phyloP scores from a whole-genome alignment of 495 filamentous ascomycete genomes.

The Parachaetomium inaequale region DNA sequence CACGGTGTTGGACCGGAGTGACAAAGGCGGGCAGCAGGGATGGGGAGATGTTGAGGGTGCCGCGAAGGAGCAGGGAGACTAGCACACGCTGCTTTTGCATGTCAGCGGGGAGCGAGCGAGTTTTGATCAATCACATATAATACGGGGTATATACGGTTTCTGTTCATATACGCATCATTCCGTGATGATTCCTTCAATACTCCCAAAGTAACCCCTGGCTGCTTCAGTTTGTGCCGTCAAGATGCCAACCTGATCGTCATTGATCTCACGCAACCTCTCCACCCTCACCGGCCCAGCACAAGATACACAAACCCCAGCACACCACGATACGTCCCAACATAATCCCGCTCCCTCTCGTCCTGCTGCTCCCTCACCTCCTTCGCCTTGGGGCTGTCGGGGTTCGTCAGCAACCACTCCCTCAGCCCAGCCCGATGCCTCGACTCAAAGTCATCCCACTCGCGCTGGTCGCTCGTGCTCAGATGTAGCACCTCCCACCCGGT shows the following conservation, averaged over 20 bases:
- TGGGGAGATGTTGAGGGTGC: no score
- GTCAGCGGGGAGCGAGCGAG: not conserved
- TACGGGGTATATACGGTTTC: conserved; percentile 5
- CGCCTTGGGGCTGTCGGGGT: not conserved
- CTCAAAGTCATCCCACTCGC: conserved; percentile 9
- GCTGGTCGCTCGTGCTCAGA: not conserved
- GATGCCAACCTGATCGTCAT: no score
- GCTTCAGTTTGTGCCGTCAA: no score
- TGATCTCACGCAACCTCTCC: not conserved
- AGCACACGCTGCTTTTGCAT: not conserved
- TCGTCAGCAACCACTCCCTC: not conserved
- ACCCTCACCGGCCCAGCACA: not conserved
- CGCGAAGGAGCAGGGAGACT: no score
- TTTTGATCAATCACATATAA: conserved; percentile 8
- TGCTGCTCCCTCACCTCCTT: not conserved
- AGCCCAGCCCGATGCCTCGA: not conserved
- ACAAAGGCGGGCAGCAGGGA: no score
- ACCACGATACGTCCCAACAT: not conserved
- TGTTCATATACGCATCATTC: not conserved
- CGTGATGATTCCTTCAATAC: no score
- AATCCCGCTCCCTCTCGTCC: not conserved
- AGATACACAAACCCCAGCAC: conserved; percentile 1
- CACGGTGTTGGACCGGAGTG: no score
- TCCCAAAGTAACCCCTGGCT: no score
- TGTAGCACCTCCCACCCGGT: conserved; percentile 4